A percentile compares a stretch with the other conserved stretches of the same genome.
Conservation (phyloP, 805 yeast species). For the Cyberlindnera americana region DNA sequence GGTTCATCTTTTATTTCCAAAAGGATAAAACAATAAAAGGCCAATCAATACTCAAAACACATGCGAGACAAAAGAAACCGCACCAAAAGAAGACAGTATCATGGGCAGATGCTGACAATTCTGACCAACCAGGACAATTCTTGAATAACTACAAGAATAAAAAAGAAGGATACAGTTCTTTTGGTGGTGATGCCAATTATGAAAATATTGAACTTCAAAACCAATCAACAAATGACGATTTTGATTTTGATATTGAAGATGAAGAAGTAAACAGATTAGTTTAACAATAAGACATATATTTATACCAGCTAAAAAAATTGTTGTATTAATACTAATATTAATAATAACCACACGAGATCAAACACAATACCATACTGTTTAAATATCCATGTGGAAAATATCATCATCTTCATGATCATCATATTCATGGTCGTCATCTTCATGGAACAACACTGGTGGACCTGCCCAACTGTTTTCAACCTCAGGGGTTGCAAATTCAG, state of each 20-base stretch:
- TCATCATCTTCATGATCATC: too few species aligned
- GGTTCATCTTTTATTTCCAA: constrained; percentile 16
- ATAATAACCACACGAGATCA: too few species aligned
- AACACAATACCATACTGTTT: too few species aligned
- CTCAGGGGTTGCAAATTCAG: too few species aligned
- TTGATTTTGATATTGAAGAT: constrained; percentile 23
- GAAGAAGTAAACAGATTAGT: not conserved
- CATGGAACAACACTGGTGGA: too few species aligned
- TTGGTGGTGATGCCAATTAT: constrained; percentile 9
- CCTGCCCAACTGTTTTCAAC: too few species aligned
- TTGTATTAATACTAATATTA: too few species aligned
- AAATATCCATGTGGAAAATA: too few species aligned
- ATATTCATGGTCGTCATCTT: too few species aligned
- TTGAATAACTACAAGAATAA: constrained; percentile 18
- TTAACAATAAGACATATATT: too few species aligned
- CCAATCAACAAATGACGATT: constrained; percentile 16
- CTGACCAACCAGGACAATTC: constrained; percentile 18
- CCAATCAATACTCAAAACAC: constrained; percentile 21
- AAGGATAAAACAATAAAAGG: constrained; percentile 17
- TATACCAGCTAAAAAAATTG: too few species aligned
- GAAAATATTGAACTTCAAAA: constrained; percentile 24
- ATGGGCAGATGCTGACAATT: constrained; percentile 36
- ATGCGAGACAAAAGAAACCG: constrained; percentile 7
- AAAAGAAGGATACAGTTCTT: constrained; percentile 16
- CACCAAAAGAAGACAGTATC: constrained; percentile 32